These are phyloP conservation scores for Aphanomyces cochlioides DNA, from an alignment of 352 stramenopile genomes.

Conservation along the genomic window DNA sequence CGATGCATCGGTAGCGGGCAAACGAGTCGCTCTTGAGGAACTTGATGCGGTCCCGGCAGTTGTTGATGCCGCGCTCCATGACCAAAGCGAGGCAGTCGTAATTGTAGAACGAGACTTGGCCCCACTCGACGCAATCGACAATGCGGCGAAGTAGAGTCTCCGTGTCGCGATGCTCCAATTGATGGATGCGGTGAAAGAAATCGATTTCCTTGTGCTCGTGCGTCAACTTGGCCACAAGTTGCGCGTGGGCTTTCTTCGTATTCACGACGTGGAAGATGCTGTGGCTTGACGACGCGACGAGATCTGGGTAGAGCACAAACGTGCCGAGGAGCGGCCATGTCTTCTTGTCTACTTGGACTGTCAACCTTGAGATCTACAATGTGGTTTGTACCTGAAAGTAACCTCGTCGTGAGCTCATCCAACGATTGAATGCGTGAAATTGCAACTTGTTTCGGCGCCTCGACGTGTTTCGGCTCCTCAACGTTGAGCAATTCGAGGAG, in stretches of 20 bases:
- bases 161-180: neutral
- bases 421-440: too few species aligned
- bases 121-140: neutral
- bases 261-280: neutral
- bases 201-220: neutral
- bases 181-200: neutral
- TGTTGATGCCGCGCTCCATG: neutral
- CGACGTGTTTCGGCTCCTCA: neutral
- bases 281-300: neutral
- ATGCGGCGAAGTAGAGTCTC: neutral
- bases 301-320: neutral
- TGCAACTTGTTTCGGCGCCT: neutral
- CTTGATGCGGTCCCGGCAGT: neutral
- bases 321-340: neutral
- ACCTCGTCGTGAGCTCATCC: neutral
- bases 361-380: too few species aligned
- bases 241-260: neutral
- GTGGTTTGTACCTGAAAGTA: neutral
- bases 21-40: neutral
- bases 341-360: too few species aligned
- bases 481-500: constrained; percentile 1
- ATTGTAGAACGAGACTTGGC: neutral
- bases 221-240: neutral
- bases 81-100: neutral
- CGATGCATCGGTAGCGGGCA: neutral